Evolutionary conservation across 1,139 yeast genomes (phyloP), one percentile per base, ranked within the genome.

Genomic region (Diutina rugosa): DNA sequence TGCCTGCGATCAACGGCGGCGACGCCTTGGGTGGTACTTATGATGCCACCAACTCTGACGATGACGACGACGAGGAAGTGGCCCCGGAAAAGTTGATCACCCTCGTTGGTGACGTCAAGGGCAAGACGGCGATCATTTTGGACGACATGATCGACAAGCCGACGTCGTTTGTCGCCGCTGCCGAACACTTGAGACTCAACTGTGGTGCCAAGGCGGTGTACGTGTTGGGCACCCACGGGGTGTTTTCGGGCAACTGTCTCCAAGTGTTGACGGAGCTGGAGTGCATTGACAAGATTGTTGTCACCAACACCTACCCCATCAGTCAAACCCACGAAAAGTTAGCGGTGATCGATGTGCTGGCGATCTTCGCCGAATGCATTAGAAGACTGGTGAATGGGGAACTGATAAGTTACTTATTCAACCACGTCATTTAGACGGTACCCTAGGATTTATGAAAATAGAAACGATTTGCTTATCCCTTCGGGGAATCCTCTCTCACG

Each of bases 331-430:
- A 79, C 58, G 90, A 90, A 68, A 67, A 67, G 61, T 78, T 95
- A 65, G 84, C 84, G 12, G 87, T 90, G 55, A 93, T 95, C 65
- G 99, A 95, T 67, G 95, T 95, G 55, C 87, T 97, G 57, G 87
- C 96, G 30, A 91, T 93, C 57, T 87, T 95, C 67, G 98, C 99
- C 45, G 99, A 95, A 74, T 93, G 98, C 72, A 93, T 95, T 61
- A 84, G 99, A 75, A 87, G 99, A 74, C 97, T 93, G 69, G 99
- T 95, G 70, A 91, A 91, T 65, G 99, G 98, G 67, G 98, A 91
- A 73, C 86, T 95, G 61, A 91, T 91, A 61, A 87, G 96, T 45
- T 96, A 90, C 46, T 75, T 91, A 64, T 91, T 91, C 68, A 96
- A 90, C 69, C 53, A 49, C 35, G 53, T 49, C 18, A 49, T 49